Base-by-base conservation (phyloP, 331 rosid species). In the Prunus yedoensis region DNA sequence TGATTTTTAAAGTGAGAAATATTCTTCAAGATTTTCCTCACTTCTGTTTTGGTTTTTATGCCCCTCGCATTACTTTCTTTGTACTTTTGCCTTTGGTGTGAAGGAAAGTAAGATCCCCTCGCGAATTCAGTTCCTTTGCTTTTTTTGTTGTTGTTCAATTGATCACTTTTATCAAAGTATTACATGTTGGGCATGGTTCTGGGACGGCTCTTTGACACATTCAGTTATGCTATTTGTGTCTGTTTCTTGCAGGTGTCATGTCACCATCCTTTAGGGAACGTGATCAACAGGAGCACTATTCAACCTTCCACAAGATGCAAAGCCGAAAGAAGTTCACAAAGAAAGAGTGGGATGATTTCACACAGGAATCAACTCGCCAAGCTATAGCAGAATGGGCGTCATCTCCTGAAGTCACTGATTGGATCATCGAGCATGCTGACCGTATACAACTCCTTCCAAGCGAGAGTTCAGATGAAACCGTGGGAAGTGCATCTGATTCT, bases 271-370 rank as follows among this genome's bases (percentile, higher is more conserved):
- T 79, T 14, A 82, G 82, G 68, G 53, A 68, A 49, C 80, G 57
- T 77, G 45, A 3, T 2, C 82, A 78, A 66, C 73, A 0, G 32
- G 90, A 87, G 57, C 88, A 86, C 65, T 90, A 87, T 83, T 92
- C 96, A 65, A 88, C 88, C 78, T 90, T 88, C 83, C 97, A 92
- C 85, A 84, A 85, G 75, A 75, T 88, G 20, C 70, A 46, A 60
- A 83, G 82, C 70, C 78, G 88, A 53, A 92, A 86, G 90, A 87
- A 80, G 88, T 92, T 90, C 76, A 84, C 94, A 4, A 85, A 83
- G 80, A 65, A 86, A 75, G 90, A 89, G 79, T 92, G 97, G 97
- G 89, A 92, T 52, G 89, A 90, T 53, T 92, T 92, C 74, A 92
- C 96, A 12, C 83, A 68, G 63, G 84, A 90, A 43, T 90, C 97